Evolutionary conservation across 2,329 filamentous ascomycete species (phyloP).

Genomic region (Colletotrichum cuscutae): DNA sequence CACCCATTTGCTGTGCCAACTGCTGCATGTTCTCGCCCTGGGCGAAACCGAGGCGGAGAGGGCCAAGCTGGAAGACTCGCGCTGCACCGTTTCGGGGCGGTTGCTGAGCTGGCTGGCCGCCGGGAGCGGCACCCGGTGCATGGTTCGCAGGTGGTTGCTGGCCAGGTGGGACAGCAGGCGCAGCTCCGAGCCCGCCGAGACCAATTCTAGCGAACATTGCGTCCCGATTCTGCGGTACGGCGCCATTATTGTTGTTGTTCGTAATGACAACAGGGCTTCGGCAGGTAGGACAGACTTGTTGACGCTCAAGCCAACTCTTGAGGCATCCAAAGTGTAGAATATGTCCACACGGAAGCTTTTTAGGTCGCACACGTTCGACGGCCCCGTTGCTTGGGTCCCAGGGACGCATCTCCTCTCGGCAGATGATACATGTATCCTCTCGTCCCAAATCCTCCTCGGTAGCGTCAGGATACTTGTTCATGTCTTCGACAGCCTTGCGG

Average conservation of each 20-base stretch:
- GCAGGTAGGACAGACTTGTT: constrained; percentile 97
- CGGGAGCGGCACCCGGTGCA: constrained; percentile 29
- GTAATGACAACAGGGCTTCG: constrained; percentile 81
- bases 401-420: constrained; percentile 91
- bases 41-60: constrained; percentile 80
- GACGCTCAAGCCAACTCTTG: constrained; percentile 95
- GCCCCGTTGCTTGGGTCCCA: constrained; percentile 74
- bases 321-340: constrained; percentile 95
- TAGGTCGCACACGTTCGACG: constrained; percentile 86
- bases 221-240: constrained; percentile 46
- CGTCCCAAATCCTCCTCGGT: constrained; percentile 84
- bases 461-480: constrained; percentile 94
- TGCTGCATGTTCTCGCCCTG: constrained; percentile 76
- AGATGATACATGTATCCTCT: constrained; percentile 97
- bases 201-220: constrained; percentile 47
- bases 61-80: constrained; percentile 78
- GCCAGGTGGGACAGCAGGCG: constrained; percentile 40
- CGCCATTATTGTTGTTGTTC: constrained; percentile 45
- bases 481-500: constrained; percentile 89
- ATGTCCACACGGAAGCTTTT: constrained; percentile 96
- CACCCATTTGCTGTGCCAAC: constrained; percentile 71
- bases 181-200: constrained; percentile 35
- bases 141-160: constrained; percentile 46
- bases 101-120: constrained; percentile 37
- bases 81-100: constrained; percentile 53